Conservation (phyloP, 2,329 filamentous ascomycete genomes). For the Epichloe brachyelytri region DNA sequence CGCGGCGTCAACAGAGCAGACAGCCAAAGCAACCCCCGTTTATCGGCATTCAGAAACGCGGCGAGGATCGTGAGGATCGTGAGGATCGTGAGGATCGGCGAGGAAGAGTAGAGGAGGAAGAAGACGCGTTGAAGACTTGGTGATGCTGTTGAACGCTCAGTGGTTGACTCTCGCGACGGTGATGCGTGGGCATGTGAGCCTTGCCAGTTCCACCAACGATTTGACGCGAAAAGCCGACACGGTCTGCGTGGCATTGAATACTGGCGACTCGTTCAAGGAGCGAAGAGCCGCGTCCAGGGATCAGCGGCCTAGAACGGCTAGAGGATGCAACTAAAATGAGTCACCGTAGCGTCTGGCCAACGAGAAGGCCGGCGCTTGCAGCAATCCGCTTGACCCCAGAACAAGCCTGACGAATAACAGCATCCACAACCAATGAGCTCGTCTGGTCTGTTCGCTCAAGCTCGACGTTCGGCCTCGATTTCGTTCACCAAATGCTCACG, state of each 20-base stretch:
- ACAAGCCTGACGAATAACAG: neutral
- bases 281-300: neutral
- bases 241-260: neutral
- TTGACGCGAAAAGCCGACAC: neutral
- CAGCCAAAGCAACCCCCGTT: neutral
- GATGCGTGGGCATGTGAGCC: neutral
- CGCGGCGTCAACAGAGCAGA: neutral
- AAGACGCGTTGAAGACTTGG: neutral
- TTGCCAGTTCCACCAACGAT: neutral
- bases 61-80: neutral
- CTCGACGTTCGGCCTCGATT: neutral
- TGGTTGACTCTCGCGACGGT: neutral
- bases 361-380: constrained; percentile 19
- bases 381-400: constrained; percentile 16
- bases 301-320: neutral
- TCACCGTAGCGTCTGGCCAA: constrained; percentile 19
- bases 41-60: neutral
- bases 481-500: too few relatives aligned
- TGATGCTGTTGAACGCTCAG: neutral
- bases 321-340: constrained; percentile 18
- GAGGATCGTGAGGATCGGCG: neutral
- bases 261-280: neutral
- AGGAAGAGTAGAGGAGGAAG: neutral
- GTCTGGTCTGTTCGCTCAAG: neutral
- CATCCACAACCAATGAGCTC: neutral